Evolutionary conservation across 345 rosid genomes (phyloP).

Genomic region (Eucalyptus regnans): DNA sequence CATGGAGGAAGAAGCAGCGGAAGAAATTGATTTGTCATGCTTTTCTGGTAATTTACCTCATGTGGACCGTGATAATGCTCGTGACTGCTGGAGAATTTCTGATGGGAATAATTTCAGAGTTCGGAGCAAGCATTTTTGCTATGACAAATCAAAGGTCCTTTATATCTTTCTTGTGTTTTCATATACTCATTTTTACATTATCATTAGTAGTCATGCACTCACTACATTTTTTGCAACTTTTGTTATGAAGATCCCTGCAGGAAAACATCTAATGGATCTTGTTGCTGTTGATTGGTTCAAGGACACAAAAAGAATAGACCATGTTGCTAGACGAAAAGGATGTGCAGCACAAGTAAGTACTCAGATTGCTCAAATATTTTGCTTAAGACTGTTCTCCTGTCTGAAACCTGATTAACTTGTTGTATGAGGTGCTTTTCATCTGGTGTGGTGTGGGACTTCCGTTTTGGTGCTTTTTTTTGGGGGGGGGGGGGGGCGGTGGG

Average conservation of each 20-base stretch:
- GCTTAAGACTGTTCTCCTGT: not conserved
- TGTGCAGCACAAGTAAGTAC: slow-evolving; percentile 88
- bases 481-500: too few species aligned
- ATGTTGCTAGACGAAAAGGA: slow-evolving; percentile 85
- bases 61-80: slow-evolving; percentile 76
- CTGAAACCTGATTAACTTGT: not conserved
- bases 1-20: slow-evolving; percentile 60
- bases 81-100: slow-evolving; percentile 85
- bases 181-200: not conserved
- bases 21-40: slow-evolving; percentile 70
- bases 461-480: not conserved
- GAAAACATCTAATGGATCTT: slow-evolving; percentile 96
- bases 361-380: not conserved
- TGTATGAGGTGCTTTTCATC: not conserved
- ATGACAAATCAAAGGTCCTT: slow-evolving; percentile 75
- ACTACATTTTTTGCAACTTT: not conserved
- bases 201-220: not conserved
- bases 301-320: slow-evolving; percentile 93
- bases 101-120: slow-evolving; percentile 91
- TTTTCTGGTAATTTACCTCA: slow-evolving; percentile 73
- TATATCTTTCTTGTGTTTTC: not conserved
- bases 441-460: not conserved
- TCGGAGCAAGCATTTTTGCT: slow-evolving; percentile 86
- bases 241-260: slow-evolving; percentile 71
- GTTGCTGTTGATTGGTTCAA: slow-evolving; percentile 99